Percentiles rank a stretch among this genome's conserved stretches.
Conservation (phyloP, 73 alveolate genomes). For the Urostyla sp. region DNA sequence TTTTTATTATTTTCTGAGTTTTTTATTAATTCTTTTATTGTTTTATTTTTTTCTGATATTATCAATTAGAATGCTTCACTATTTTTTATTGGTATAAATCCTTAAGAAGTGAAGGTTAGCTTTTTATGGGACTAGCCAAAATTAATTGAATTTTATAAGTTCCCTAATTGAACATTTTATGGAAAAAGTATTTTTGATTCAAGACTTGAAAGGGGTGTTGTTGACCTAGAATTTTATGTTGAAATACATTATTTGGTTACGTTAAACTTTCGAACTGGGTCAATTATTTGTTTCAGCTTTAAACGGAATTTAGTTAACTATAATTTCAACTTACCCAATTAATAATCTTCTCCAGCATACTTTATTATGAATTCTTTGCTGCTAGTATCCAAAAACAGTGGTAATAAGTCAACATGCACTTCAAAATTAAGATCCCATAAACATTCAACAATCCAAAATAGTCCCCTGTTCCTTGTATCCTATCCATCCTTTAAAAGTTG, state of each 20-base stretch:
- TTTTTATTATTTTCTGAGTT: background rate
- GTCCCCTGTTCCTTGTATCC: slow-evolving; percentile 26
- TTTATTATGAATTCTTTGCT: slow-evolving; percentile 25
- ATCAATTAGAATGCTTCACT: background rate
- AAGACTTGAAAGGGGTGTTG: background rate
- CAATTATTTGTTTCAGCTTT: background rate
- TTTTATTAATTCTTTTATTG: slow-evolving; percentile 5
- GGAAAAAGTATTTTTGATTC: background rate
- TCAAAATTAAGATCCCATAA: slow-evolving; percentile 18
- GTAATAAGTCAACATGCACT: slow-evolving; percentile 7
- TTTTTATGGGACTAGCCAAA: background rate
- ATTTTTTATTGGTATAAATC: slow-evolving; percentile 25
- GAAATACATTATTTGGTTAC: too few relatives aligned
- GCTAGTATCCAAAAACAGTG: background rate
- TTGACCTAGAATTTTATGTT: background rate
- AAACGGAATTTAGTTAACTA: background rate
- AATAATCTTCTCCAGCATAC: background rate
- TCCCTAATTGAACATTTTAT: background rate
- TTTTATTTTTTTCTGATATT: background rate
- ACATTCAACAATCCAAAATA: slow-evolving; percentile 43
- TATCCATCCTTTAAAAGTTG: slow-evolving; percentile 28
- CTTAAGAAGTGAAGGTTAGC: background rate
- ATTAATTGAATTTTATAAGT: background rate
- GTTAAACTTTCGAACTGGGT: background rate
- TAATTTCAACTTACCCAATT: slow-evolving; percentile 1